Base-by-base conservation (phyloP, 768 basidiomycete species). In the Russula vinacea region DNA sequence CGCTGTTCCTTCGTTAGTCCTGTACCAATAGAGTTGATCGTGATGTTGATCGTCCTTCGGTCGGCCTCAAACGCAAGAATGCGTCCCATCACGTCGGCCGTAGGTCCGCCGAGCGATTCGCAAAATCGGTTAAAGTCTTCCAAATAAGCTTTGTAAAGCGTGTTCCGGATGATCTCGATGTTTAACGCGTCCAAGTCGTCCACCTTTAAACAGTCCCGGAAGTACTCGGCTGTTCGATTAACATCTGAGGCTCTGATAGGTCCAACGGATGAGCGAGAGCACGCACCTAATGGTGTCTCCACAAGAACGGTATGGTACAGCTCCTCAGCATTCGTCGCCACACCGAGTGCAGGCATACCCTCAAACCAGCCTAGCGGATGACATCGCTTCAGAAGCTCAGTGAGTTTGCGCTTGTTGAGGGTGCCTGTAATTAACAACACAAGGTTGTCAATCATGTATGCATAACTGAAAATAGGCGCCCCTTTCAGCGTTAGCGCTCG, bases 361-460 rank as follows among this genome's bases (percentile, higher is more conserved):
- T 99, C 97, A 71, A 99, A 99, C 49, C 94, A 83, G 19, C 97
- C 97, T 42, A 99, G 81, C 3, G 97, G 97, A 72, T 99, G 97
- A 78, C 97, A 99, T 42, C 97, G 86, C 70, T 95, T 93, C 42
- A 99, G 78, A 4, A 99, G 84, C 73, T 99, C 97, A 69, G 97
- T 93, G 2, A 96, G 98, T 74, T 98, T 96, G 62, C 97, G 83
- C 76, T 98, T 95, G 72, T 98, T 95, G 39, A 99, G 78, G 0
- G 96, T 98, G 24, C 97, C 97, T 17, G 97, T 95, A 67, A 98
- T 99, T 72, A 99, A 83, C 58, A 99, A 83, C 64, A 99, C 88
- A 71, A 99, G 91, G 74, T 99, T 99, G 84, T 99, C 97, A 73
- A 99, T 98, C 97, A 99, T 99, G 78, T 98, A 99, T 35, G 87